Base-by-base conservation (phyloP, 1,284 basidiomycete genomes). In the Pseudozyma hubeiensis region DNA sequence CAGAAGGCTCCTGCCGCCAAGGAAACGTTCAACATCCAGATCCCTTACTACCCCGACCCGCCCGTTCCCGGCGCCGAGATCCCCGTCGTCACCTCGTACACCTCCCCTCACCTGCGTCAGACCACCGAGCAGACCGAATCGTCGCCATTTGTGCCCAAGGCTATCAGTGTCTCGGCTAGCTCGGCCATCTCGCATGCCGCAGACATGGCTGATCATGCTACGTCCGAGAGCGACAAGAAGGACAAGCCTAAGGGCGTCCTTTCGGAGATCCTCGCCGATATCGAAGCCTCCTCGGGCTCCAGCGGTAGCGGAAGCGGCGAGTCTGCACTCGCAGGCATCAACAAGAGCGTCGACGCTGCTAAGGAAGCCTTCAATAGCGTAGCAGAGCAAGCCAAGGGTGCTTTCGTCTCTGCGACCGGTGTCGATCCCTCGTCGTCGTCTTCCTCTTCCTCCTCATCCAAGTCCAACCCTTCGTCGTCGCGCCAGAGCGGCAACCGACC, bases 401-500 rank as follows among this genome's bases (percentile, higher is more conserved):
- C 65, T n/a, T 64, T 74, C 31, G 55, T 62, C 14, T 57, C 52
- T 37, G 66, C 66, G 5, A 43, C 66, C 4, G 55, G 35, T 0
- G 16, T 43, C n/a, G 56, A 50, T 24, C 59, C 60, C 17, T 45
- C 41, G 13, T 55, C 53, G 7, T 49, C 63, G 11, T 67, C 66
- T 0, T 60, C 60, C n/a, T 63, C 72, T 13, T 61, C 64, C 7
- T 77, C 67, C 29, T 68, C 53, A 11, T 63, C 58, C 37, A 41
- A 16, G 24, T 63, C 51, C 34, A 50, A 34, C 19, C 56, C 58
- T 7, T 64, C 69, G 29, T 64, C 57, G 8, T 64, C 56, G 8
- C 53, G 61, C 34, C 64, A 64, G 45, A 66, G 54, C 34, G 34
- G 50, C 33, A 77, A 85, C 48, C 85, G 88, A 64, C 85, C 87